A percentile compares a stretch with the other conserved stretches of the same genome.
Conservation (phyloP, 768 basidiomycete genomes). For the Serendipita sp. region DNA sequence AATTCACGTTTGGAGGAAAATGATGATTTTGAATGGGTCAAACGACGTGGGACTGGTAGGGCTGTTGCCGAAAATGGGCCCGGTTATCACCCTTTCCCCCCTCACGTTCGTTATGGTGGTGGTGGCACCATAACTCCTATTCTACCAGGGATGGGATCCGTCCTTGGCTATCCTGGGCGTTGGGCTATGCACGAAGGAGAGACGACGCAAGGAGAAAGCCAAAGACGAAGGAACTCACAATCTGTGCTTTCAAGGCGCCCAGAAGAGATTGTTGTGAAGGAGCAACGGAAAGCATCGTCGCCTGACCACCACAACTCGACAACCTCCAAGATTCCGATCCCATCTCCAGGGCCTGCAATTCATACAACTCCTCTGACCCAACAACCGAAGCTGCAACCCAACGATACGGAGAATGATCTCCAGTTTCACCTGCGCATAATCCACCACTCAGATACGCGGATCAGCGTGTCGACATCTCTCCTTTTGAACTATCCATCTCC, state of each 20-base stretch:
- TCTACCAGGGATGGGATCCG: not conserved
- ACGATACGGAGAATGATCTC: constrained; percentile 32
- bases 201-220: not conserved
- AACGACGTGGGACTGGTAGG: constrained; percentile 40
- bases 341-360: not conserved
- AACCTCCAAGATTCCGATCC: not conserved
- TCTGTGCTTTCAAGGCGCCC: not conserved
- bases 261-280: not conserved
- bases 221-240: not conserved
- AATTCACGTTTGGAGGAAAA: constrained; percentile 26
- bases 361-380: constrained; percentile 13
- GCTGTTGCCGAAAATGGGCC: constrained; percentile 35
- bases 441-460: constrained; percentile 76
- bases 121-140: not conserved
- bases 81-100: constrained; percentile 54
- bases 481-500: constrained; percentile 95
- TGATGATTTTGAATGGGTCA: constrained; percentile 75
- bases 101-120: constrained; percentile 48
- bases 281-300: not conserved
- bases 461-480: constrained; percentile 81
- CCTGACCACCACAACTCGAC: not conserved
- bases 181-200: not conserved
- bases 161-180: not conserved
- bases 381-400: constrained; percentile 17
- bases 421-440: constrained; percentile 76